Evolutionary conservation across 768 basidiomycete genomes (phyloP), one percentile per base, ranked within the genome.

Genomic region (Chiua virens): DNA sequence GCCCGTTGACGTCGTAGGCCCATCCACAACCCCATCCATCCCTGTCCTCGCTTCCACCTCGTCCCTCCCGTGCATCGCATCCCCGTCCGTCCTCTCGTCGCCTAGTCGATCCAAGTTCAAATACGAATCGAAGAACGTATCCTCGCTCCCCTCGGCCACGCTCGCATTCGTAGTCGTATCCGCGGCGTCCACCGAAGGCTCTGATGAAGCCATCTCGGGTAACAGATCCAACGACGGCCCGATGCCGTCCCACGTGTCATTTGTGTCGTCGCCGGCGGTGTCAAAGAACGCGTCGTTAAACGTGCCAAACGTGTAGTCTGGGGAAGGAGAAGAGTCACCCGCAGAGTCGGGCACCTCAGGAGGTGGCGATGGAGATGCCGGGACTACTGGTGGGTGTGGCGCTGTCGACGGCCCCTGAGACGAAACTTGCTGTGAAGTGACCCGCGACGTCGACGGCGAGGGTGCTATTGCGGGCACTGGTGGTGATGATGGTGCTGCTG

Each of bases 41-140:
- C 13, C 17, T 2, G 15, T 18, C 20, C 47, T 32, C 21, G 21
- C 45, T 14, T 42, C 40, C 3, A 4, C 28, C 14, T 17, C 46
- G 13, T 42, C 34, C 7, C 22, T 34, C 1, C 10, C 39, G 42
- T 30, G 32, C n/a, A 10, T 22, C 13, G 27, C 42, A 21, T 5
- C 39, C 14, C 42, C 41, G 8, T n/a, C 23, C 14, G 22, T 43
- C 45, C 8, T 2, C 13, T 41, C 52, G 17, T 34, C 61, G 34
- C 32, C 51, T 2, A 55, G 20, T 9, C 53, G 54, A 17, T 64
- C 58, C 53, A 63, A 49, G 21, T 66, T 61, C 36, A 66, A 22
- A 45, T 54, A 66, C 40, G 63, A 63, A 34, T 60, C 50, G 9
- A 64, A 56, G 28, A 64, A 28, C 17, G 45, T 23, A 11, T 65